Evolutionary conservation across 768 basidiomycete species (phyloP).

Genomic region (Tricholoma terreum): DNA sequence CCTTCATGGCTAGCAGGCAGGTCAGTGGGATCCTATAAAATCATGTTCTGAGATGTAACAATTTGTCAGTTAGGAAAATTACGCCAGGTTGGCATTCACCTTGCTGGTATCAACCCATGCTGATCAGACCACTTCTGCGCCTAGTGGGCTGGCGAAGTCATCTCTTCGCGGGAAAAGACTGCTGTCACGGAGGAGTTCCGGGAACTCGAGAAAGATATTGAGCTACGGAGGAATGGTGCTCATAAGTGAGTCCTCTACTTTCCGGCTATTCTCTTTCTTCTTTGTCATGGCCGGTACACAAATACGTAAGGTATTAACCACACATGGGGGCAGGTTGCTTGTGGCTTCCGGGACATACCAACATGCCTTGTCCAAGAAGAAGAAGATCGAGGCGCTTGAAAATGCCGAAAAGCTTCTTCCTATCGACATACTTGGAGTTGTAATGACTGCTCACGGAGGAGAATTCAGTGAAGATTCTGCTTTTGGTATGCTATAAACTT

Average conservation of each 20-base stretch:
- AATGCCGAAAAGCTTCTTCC: conserved; percentile 71
- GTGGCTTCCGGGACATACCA: conserved; percentile 72
- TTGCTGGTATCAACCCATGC: conserved; percentile 5
- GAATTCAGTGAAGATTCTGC: conserved; percentile 75
- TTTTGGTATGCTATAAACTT: conserved; percentile 45
- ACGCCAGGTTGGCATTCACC: conserved; percentile 52
- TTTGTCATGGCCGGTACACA: neutral
- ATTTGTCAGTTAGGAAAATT: conserved; percentile 67
- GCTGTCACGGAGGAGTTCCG: conserved; percentile 74
- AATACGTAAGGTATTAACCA: neutral
- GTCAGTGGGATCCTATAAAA: conserved; percentile 28
- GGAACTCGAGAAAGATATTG: conserved; percentile 82
- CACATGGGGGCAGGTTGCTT: conserved; percentile 49
- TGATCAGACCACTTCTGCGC: conserved; percentile 31
- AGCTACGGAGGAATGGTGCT: conserved; percentile 71
- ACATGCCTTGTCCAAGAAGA: conserved; percentile 70
- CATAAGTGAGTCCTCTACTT: conserved; percentile 50
- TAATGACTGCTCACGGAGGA: conserved; percentile 85
- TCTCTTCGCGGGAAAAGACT: conserved; percentile 81
- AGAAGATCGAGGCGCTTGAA: conserved; percentile 57
- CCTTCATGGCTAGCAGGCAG: conserved; percentile 64
- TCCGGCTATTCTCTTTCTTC: neutral
- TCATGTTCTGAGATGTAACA: neutral
- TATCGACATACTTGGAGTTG: conserved; percentile 76
- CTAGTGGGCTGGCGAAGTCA: conserved; percentile 89